Base-by-base conservation (phyloP, 1,284 basidiomycete genomes). In the Apiotrichum veenhuisii region DNA sequence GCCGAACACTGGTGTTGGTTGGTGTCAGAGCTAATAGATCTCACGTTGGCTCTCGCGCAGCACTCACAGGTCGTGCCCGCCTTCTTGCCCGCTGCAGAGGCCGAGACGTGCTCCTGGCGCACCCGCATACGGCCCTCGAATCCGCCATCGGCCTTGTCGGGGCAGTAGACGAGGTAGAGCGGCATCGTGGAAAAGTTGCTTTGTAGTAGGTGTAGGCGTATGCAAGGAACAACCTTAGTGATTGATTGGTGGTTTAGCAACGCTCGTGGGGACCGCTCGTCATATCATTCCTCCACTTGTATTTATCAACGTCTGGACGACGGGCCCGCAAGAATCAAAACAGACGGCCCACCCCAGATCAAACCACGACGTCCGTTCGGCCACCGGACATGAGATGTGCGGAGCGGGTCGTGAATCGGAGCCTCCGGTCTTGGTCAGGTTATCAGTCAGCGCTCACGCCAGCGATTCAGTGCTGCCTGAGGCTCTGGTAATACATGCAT, bases 101-200 rank as follows among this genome's bases (percentile, higher is more conserved):
- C 44, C 5, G 25, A 61, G 26, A 70, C 57, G 53, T 72, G 72
- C 17, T 59, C 63, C 1, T 64, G 56, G 26, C 72, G 56, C 26
- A 70, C 72, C 5, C 55, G 50, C 23, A 70, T 52, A 18, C 72
- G 57, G 52, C 63, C 57, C 25, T 66, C 67, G 23, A 73, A 62
- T 17, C 57, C 51, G n/a, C 57, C 51, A 52, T 70, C 62, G 1
- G 70, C 66, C 53, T 71, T 64, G 58, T 73, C 72, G 12, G 72
- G 70, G 40, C 68, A 68, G 63, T 68, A 70, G 55, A 57, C 60
- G 34, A 70, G 52, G 61, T 65, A 70, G 30, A 61, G 55, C 23
- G 68, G 68, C 68, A 70, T 70, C n/a, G 37, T 41, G 37, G 38
- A 12, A 18, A 22, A 4, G 46, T 40, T 15, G 37, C 2, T 26